phyloP scores from a whole-genome alignment of 2,329 filamentous ascomycete genomes.

The Ustilaginoidea virens region DNA sequence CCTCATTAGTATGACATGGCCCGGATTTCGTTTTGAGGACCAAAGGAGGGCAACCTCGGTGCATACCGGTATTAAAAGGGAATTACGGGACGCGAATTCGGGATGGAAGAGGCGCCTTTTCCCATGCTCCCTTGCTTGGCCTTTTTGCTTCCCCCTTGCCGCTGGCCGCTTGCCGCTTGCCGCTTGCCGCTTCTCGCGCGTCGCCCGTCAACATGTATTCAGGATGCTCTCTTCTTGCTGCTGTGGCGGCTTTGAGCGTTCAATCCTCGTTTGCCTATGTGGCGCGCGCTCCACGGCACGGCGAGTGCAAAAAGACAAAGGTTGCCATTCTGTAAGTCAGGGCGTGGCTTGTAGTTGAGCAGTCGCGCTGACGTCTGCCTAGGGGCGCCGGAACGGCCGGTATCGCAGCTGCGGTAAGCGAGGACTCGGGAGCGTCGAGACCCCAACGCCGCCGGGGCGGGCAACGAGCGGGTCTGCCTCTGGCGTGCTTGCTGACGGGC shows the following conservation, averaged over 20 bases:
- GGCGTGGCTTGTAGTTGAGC: background rate
- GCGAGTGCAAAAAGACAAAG: constrained; percentile 13
- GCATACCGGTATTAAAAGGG: too few species aligned
- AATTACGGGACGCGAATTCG: too few species aligned
- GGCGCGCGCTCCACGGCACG: constrained; percentile 1
- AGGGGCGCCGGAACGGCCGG: constrained; percentile 45
- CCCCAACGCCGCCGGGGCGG: too few species aligned
- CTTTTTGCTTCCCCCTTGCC: background rate
- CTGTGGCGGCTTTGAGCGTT: constrained; percentile 2
- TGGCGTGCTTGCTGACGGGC: too few species aligned
- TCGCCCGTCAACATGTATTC: too few species aligned
- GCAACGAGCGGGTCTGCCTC: too few species aligned
- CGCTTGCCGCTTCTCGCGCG: background rate
- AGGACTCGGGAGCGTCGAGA: too few species aligned
- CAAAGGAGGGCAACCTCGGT: too few species aligned
- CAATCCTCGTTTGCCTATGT: constrained; percentile 5
- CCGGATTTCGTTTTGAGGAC: too few species aligned
- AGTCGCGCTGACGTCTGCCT: background rate
- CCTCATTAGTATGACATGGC: too few species aligned
- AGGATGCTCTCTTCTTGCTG: background rate
- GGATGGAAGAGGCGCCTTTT: too few species aligned
- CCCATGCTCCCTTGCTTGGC: too few species aligned
- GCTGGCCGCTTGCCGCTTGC: background rate
- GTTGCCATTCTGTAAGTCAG: constrained; percentile 15
- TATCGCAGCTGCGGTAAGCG: constrained; percentile 37